Base-by-base conservation (phyloP, 352 stramenopile genomes). In the Pythium coloratum region DNA sequence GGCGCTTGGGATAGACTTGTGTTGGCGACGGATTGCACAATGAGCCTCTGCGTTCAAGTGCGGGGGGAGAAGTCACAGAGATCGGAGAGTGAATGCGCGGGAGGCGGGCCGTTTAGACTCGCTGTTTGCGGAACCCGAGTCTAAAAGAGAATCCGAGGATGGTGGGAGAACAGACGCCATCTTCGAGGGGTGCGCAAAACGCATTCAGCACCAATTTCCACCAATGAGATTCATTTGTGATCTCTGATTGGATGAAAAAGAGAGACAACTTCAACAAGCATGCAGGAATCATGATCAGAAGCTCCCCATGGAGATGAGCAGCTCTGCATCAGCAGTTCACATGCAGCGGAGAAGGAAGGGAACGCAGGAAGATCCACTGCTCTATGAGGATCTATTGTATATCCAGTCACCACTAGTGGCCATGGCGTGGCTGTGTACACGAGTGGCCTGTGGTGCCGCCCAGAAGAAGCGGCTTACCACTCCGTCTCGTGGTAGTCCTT, bases 401-500 rank as follows among this genome's bases (percentile, higher is more conserved):
- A 53, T 24, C n/a, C 46, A 30, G 7, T 13, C 46, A 14, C 7
- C 6, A 53, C 46, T 4, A 5, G 2, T 5, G 42, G 18, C 42
- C 8, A 10, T 24, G n/a, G 18, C 46, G n/a, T 53, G 46, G 40
- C 18, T 49, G 40, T 49, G 40, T 49, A 49, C 40, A 49, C 40
- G 3, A 6, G 14, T 14, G 6, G 46, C 26, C 16, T 28, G 46
- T 4, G n/a, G 46, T 53, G 46, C 46, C 16, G 20, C 20, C 16
- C 5, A n/a, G 7, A 6, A 2, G 2, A 20, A 10, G n/a, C 5
- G 2, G 46, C 66, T 71, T 87, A 96, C 89, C 89, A 96, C 78
- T 96, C 89, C 16, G 89, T 95, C 78, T 94, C 86, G 71, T 92
- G 84, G 70, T 94, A 95, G 65, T 95, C 88, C 77, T 96, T 96